These are phyloP conservation scores for Mariannaea elegans DNA, from an alignment of 2,329 filamentous ascomycete species.

Conservation along the genomic window DNA sequence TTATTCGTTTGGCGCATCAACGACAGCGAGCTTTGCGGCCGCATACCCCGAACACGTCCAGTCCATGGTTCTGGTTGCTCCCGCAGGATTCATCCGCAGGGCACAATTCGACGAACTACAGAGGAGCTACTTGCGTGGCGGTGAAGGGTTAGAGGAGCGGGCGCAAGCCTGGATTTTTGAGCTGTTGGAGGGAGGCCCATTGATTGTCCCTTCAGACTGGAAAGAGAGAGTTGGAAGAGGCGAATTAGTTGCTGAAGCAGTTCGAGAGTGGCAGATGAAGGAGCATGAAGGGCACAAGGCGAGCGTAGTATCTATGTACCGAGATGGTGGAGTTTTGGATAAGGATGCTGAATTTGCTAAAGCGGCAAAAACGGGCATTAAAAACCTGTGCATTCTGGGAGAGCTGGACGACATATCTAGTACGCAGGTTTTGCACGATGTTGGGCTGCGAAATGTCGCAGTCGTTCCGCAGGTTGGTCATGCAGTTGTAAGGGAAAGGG, in stretches of 20 bases:
- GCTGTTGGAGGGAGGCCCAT: conserved; percentile 53
- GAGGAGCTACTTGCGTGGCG: conserved; percentile 35
- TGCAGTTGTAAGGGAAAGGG: conserved; percentile 38
- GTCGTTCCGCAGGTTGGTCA: conserved; percentile 35
- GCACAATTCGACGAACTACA: conserved; percentile 40
- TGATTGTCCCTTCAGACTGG: conserved; percentile 56
- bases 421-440: conserved; percentile 17
- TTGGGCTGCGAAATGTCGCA: conserved; percentile 33
- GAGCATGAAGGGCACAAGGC: conserved; percentile 56
- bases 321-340: conserved; percentile 56
- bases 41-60: conserved; percentile 37
- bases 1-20: conserved; percentile 58
- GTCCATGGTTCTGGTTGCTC: conserved; percentile 55
- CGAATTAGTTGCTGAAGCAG: conserved; percentile 56
- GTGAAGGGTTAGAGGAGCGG: conserved; percentile 37
- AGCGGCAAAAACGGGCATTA: conserved; percentile 20
- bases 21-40: conserved; percentile 50
- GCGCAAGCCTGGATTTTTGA: conserved; percentile 48
- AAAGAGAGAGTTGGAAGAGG: conserved; percentile 49
- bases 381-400: conserved; percentile 33
- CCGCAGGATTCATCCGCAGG: conserved; percentile 52
- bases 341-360: conserved; percentile 33
- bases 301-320: conserved; percentile 55
- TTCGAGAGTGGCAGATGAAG: conserved; percentile 57
- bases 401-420: conserved; percentile 36